phyloP scores from a whole-genome alignment of 2,329 filamentous ascomycete genomes.

The Paraconiothyrium brasiliense region DNA sequence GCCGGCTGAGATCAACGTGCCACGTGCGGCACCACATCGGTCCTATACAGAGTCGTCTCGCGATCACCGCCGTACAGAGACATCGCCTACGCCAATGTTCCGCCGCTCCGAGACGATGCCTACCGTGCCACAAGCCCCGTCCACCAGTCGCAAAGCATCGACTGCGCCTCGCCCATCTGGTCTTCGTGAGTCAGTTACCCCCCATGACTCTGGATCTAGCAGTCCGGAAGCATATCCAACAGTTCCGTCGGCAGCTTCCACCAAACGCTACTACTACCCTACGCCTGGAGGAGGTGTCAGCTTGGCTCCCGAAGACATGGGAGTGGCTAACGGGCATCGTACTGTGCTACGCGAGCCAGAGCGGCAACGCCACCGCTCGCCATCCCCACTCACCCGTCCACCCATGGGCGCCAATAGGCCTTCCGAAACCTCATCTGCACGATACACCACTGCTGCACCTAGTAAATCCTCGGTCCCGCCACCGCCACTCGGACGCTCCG shows the following conservation, averaged over 20 bases:
- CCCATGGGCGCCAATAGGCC: constrained; percentile 46
- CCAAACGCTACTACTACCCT: constrained; percentile 42
- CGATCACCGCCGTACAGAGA: constrained; percentile 40
- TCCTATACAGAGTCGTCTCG: constrained; percentile 40
- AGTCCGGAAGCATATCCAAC: constrained; percentile 39
- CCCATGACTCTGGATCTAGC: constrained; percentile 33
- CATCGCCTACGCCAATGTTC: constrained; percentile 47
- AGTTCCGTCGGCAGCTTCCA: constrained; percentile 32
- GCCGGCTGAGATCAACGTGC: constrained; percentile 45
- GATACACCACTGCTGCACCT: constrained; percentile 26
- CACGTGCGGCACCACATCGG: constrained; percentile 37
- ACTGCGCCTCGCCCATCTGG: constrained; percentile 35
- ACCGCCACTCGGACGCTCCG: constrained; percentile 34
- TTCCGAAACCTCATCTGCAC: constrained; percentile 25
- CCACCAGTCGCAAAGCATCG: constrained; percentile 40
- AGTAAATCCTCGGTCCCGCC: constrained; percentile 25
- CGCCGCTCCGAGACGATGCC: constrained; percentile 58
- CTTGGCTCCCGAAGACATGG: constrained; percentile 33
- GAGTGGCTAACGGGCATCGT: constrained; percentile 37
- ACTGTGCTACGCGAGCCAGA: constrained; percentile 46
- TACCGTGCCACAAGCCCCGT: constrained; percentile 30
- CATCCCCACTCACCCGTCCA: constrained; percentile 43
- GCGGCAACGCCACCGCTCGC: constrained; percentile 33
- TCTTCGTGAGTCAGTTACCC: constrained; percentile 40
- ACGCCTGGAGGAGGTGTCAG: constrained; percentile 35